These are phyloP conservation scores for Solanum neorickii DNA, from an alignment of 257 asterid genomes.

Conservation along the genomic window DNA sequence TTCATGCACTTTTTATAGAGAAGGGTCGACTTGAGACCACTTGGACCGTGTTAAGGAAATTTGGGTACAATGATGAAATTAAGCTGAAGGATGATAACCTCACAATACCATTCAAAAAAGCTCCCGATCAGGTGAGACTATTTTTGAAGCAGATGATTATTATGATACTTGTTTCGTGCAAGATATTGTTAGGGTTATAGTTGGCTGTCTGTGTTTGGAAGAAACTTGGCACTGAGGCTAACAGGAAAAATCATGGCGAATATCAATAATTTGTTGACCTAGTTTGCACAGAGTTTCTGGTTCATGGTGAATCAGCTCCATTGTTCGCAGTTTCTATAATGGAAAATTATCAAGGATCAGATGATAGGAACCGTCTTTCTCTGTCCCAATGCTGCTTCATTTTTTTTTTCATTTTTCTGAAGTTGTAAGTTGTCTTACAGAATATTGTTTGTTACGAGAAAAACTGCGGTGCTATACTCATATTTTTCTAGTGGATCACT, in stretches of 20 bases:
- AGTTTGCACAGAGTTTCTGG: not conserved
- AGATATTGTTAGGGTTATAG: not conserved
- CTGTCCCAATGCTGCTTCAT: not conserved
- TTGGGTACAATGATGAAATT: constrained; percentile 80
- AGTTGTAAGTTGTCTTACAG: not conserved
- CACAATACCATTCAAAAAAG: constrained; percentile 57
- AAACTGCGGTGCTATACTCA: not conserved
- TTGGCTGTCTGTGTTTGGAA: not conserved
- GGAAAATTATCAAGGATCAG: not conserved
- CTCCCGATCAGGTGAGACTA: constrained; percentile 82
- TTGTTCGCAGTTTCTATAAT: not conserved
- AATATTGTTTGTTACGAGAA: not conserved
- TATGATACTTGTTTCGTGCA: not conserved
- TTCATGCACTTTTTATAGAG: constrained; percentile 93
- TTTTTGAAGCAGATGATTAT: not conserved
- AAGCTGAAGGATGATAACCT: constrained; percentile 66
- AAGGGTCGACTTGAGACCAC: constrained; percentile 85
- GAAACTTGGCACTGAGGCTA: not conserved
- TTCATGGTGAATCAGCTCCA: not conserved
- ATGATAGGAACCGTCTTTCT: not conserved
- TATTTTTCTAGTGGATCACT: not conserved
- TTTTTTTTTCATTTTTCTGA: not conserved
- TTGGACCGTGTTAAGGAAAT: constrained; percentile 85
- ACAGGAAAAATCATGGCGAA: not conserved
- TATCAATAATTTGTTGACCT: not conserved